Base-by-base conservation (phyloP, 352 stramenopile species). In the Phytophthora chlamydospora region DNA sequence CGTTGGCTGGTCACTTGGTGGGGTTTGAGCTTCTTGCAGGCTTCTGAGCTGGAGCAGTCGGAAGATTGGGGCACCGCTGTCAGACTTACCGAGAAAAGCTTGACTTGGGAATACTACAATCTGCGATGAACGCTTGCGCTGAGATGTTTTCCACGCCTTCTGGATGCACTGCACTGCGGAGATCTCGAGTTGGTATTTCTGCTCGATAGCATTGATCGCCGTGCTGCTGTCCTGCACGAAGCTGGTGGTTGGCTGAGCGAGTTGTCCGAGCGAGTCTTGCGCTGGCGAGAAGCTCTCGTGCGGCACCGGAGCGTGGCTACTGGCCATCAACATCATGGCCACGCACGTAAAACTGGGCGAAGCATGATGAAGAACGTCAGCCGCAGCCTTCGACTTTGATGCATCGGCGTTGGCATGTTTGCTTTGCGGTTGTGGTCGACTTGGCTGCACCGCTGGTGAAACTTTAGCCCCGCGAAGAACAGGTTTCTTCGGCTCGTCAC, bases 261-360 rank as follows among this genome's bases (percentile, higher is more conserved):
- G 36, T 8, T 21, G 12, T 13, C 31, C 11, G 31, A 62, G 6
- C 4, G 16, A 35, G 48, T 38, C 31, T 38, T 46, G 43, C n/a
- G 19, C 24, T 12, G 51, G 4, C 42, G 16, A 17, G 11, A 39
- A 51, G 31, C 35, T 42, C 34, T 58, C 31, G 33, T 58, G 66
- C 7, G 47, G 57, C 38, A 74, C 70, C 32, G 45, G 34, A 12
- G 57, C 57, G 12, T 65, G 66, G 3, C 36, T 52, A 10, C 36
- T 56, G 42, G 77, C 56, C 55, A 78, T 65, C 21, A 85, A 43
- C 36, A 74, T 51, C 71, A 83, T 80, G 12, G 76, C 73, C 4
- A 66, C 66, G 24, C 68, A 80, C 5, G 71, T 61, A 42, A 86
- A 86, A 49, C 66, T 86, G 0, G 53, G 48, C 16, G 31, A 47